Conservation (phyloP, 2,329 filamentous ascomycete species). For the Aspergillus japonicus region DNA sequence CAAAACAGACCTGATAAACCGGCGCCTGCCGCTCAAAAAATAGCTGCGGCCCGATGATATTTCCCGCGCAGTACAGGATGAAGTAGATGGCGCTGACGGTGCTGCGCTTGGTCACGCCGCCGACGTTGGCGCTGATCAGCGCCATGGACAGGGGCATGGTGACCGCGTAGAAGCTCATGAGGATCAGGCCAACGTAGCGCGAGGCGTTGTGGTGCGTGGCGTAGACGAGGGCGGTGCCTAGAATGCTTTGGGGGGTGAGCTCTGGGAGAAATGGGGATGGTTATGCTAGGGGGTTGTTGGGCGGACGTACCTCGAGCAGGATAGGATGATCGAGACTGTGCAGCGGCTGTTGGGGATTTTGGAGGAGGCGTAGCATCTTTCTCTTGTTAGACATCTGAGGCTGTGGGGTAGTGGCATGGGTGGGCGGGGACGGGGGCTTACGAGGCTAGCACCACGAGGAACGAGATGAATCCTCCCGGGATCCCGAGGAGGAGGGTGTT, state of each 20-base stretch:
- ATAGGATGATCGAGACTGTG: conserved; percentile 19
- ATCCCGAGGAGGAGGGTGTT: conserved; percentile 45
- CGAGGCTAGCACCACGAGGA: conserved; percentile 6
- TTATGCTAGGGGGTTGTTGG: too few relatives aligned
- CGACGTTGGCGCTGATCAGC: conserved; percentile 48
- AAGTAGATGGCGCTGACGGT: conserved; percentile 48
- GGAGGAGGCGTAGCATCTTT: conserved; percentile 8
- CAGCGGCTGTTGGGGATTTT: conserved; percentile 13
- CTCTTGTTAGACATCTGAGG: neutral
- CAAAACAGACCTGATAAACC: conserved; percentile 23
- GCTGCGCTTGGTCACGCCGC: conserved; percentile 51
- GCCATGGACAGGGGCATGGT: conserved; percentile 40
- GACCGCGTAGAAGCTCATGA: conserved; percentile 38
- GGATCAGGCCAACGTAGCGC: conserved; percentile 16
- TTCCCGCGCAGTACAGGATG: conserved; percentile 45
- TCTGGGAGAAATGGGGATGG: neutral
- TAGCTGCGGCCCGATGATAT: conserved; percentile 47
- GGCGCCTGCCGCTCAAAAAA: conserved; percentile 45
- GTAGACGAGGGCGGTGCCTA: conserved; percentile 25
- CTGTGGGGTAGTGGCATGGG: too few relatives aligned
- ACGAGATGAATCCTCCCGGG: conserved; percentile 38
- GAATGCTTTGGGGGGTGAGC: conserved; percentile 15
- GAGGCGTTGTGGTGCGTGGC: conserved; percentile 17
- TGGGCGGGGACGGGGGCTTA: neutral
- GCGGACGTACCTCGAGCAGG: conserved; percentile 3